Base-by-base conservation (phyloP, 2,329 filamentous ascomycete genomes). In the Cercospora zeina region DNA sequence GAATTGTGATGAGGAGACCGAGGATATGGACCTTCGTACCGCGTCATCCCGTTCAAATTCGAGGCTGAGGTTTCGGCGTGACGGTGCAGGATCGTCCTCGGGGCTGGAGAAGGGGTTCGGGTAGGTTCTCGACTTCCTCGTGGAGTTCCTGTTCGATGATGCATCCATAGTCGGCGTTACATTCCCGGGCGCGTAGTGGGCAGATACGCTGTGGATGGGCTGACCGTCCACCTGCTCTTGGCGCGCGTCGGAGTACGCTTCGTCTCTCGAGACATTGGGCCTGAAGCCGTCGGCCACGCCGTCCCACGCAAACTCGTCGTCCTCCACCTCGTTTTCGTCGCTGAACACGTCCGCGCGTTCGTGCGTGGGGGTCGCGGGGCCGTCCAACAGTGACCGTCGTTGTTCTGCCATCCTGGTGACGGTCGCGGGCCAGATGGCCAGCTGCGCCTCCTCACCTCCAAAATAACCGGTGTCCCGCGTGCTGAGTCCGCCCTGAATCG, bases 251-350 rank as follows among this genome's bases (percentile, higher is more conserved):
- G 60, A 27, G 58, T 51, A 61, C 57, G 62, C 62, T 59, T 62
- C 66, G 59, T 66, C 63, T 55, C 66, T 67, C 58, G 68, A 71
- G 56, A 73, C 71, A 33, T 71, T 70, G 37, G 79, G 78, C 53
- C 78, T 73, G 69, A 80, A 81, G 62, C 78, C 79, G 63, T 81
- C 78, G 59, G 77, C 79, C 30, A 80, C 74, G 34, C 72, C 74
- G 61, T 77, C 75, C 34, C 72, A 74, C 59, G 77, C 77, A 63
- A 76, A 77, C 63, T 80, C 77, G 21, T 73, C 71, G 54, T 77
- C 76, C 54, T 74, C 72, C 58, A 79, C 69, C 64, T 79, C 80
- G 67, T 75, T 77, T 64, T 81, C 78, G 69, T 82, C 80, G 71
- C 77, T 79, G 66, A 82, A 82, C 59, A 81, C 76, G 71, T 82